These are phyloP conservation scores for Aspergillus vadensis DNA, from an alignment of 2,329 filamentous ascomycete genomes.

Conservation along the genomic window DNA sequence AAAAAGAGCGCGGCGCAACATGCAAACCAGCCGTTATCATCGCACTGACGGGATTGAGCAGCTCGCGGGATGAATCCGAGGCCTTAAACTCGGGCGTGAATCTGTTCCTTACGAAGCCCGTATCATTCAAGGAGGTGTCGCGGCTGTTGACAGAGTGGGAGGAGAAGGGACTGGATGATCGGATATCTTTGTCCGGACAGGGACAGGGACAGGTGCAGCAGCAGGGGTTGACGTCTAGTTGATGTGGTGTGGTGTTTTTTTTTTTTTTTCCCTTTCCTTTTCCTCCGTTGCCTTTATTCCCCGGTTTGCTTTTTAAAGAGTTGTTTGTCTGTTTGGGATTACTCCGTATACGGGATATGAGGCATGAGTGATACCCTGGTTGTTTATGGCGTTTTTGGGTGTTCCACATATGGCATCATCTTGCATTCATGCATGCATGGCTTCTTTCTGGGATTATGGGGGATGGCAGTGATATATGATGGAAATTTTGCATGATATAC, in stretches of 20 bases:
- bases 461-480: too few relatives aligned
- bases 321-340: conserved; percentile 1
- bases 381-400: not conserved
- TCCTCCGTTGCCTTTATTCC: not conserved
- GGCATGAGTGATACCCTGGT: conserved; percentile 23
- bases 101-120: conserved; percentile 51
- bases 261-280: not conserved
- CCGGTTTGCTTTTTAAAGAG: too few relatives aligned
- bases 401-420: not conserved
- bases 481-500: too few relatives aligned
- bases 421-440: too few relatives aligned
- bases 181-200: not conserved
- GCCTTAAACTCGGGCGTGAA: conserved; percentile 48
- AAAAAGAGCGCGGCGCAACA: conserved; percentile 36
- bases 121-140: conserved; percentile 48
- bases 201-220: too few relatives aligned
- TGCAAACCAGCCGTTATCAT: conserved; percentile 43
- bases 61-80: conserved; percentile 47
- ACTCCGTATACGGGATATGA: conserved; percentile 16
- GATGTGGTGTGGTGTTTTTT: too few relatives aligned
- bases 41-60: conserved; percentile 49
- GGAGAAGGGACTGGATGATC: conserved; percentile 7
- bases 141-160: conserved; percentile 42
- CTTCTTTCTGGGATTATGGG: too few relatives aligned
- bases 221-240: too few relatives aligned